Percentiles rank a stretch among this genome's conserved stretches.
Evolutionary conservation across 768 basidiomycete species (phyloP).

Genomic region (Macrolepiota albuminosa): DNA sequence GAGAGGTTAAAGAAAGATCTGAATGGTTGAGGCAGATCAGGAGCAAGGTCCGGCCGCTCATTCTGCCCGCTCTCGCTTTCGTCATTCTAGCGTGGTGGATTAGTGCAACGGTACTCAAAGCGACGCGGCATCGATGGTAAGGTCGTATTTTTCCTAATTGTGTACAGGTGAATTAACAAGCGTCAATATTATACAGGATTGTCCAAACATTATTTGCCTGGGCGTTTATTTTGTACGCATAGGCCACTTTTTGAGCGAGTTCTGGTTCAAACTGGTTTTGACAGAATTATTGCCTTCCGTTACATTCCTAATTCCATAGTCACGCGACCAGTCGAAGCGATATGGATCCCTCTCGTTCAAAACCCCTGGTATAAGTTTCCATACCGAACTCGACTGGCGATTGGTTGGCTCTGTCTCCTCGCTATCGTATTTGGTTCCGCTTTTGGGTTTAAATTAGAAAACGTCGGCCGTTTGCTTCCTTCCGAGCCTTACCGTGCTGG

Average conservation of each 20-base stretch:
- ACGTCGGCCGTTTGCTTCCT: conserved; percentile 30
- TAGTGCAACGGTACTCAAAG: conserved; percentile 59
- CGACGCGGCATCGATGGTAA: conserved; percentile 74
- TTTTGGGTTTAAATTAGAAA: conserved; percentile 67
- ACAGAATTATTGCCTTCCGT: conserved; percentile 76
- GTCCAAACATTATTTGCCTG: conserved; percentile 81
- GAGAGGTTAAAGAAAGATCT: conserved; percentile 6
- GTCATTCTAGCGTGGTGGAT: conserved; percentile 87
- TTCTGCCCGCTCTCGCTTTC: conserved; percentile 48
- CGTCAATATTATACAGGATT: conserved; percentile 41
- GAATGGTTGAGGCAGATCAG: conserved; percentile 1
- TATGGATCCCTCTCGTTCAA: conserved; percentile 66
- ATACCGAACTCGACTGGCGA: conserved; percentile 45
- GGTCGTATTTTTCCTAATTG: conserved; percentile 12
- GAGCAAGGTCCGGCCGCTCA: conserved; percentile 32
- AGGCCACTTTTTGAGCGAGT: neutral
- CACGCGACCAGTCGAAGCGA: conserved; percentile 61
- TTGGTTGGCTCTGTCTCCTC: conserved; percentile 77
- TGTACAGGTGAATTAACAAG: conserved; percentile 7
- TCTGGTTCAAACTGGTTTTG: neutral
- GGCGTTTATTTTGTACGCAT: conserved; percentile 67
- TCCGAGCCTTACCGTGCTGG: conserved; percentile 11
- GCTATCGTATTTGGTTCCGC: conserved; percentile 82
- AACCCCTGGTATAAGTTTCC: conserved; percentile 61
- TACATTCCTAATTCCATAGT: conserved; percentile 72